These are phyloP conservation scores for Rheum nobile DNA, from an alignment of 148 eudicot species.

Conservation along the genomic window DNA sequence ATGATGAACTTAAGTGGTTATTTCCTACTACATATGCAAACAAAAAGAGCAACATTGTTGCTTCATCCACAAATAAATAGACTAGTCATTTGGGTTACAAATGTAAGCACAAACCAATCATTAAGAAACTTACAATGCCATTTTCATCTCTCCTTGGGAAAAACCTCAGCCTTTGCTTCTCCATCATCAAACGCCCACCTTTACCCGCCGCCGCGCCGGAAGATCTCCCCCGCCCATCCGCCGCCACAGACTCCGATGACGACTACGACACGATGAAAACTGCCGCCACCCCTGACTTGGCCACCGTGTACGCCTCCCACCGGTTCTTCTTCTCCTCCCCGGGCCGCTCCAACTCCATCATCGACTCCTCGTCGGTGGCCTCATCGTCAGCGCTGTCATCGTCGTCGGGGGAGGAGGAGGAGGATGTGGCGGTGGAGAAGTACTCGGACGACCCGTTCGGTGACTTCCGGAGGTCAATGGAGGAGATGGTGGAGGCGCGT, in stretches of 20 bases:
- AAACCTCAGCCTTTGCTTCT: neutral
- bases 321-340: constrained; percentile 4
- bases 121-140: neutral
- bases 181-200: neutral
- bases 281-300: neutral
- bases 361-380: neutral
- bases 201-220: neutral
- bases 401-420: neutral
- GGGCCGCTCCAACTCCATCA: neutral
- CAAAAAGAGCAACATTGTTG: neutral
- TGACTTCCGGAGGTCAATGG: constrained; percentile 64
- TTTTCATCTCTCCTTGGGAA: neutral
- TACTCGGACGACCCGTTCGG: constrained; percentile 51
- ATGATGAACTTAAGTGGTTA: neutral
- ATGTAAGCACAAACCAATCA: no score
- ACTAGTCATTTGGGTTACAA: neutral
- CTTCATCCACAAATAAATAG: neutral
- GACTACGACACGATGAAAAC: neutral
- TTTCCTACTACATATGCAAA: neutral
- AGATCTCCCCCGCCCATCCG: neutral
- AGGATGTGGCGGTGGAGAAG: constrained; percentile 42
- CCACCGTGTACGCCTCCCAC: neutral
- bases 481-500: constrained; percentile 62
- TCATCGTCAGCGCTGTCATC: no score
- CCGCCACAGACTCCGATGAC: neutral